A percentile compares a stretch with the other conserved stretches of the same genome.
Evolutionary conservation across 2,329 filamentous ascomycete species (phyloP).

Genomic region (Microsporum ferrugineum): DNA sequence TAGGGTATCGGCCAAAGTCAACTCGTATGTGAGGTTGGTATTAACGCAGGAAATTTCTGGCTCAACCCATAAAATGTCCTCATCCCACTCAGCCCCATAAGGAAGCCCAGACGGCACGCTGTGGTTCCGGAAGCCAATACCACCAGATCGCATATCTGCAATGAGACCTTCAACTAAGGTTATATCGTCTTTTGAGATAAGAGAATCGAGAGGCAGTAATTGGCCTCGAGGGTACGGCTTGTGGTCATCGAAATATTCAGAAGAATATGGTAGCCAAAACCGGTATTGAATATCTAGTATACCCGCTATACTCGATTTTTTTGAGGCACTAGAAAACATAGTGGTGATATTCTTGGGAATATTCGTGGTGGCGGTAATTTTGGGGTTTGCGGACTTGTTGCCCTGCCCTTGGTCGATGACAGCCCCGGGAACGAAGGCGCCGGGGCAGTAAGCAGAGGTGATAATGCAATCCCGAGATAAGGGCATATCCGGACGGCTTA

Average conservation of each 20-base stretch:
- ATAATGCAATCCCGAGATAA: conserved; percentile 24
- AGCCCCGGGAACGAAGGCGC: conserved; percentile 9
- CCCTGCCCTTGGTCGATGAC: conserved; percentile 4
- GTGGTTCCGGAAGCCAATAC: conserved; percentile 38
- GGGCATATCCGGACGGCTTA: conserved; percentile 21
- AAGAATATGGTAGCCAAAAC: conserved; percentile 14
- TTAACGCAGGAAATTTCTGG: conserved; percentile 37
- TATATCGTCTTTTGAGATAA: conserved; percentile 26
- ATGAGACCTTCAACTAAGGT: conserved; percentile 35
- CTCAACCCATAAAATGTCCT: conserved; percentile 40
- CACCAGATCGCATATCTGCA: conserved; percentile 32
- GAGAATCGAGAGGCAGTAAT: conserved; percentile 17
- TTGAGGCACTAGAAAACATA: conserved; percentile 26
- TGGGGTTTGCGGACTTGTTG: conserved; percentile 16
- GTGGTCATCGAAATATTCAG: conserved; percentile 19
- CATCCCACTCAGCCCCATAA: conserved; percentile 34
- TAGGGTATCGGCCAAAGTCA: conserved; percentile 18
- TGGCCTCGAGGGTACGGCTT: conserved; percentile 24
- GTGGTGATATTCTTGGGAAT: conserved; percentile 17
- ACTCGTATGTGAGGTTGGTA: conserved; percentile 32
- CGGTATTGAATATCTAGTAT: conserved; percentile 36
- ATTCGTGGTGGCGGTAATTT: conserved; percentile 22
- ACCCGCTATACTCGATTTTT: conserved; percentile 28
- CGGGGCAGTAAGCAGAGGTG: conserved; percentile 18
- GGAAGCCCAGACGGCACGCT: conserved; percentile 25